A percentile compares a stretch with the other conserved stretches of the same genome.
phyloP scores from a whole-genome alignment of 441 rosid genomes.

The Arabidopsis hybrid region DNA sequence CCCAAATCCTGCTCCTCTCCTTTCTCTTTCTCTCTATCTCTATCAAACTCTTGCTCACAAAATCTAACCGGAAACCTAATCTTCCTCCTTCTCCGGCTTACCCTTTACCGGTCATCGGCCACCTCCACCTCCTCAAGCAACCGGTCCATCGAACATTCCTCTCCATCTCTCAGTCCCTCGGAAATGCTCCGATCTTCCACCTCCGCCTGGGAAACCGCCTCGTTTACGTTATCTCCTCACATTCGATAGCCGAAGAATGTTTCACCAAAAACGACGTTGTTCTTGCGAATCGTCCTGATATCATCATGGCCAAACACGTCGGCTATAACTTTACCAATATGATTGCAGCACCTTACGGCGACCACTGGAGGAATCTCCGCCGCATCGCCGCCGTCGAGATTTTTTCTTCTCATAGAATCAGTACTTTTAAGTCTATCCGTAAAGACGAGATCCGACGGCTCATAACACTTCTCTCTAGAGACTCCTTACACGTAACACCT shows the following conservation, averaged over 20 bases:
- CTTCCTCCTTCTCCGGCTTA: conserved; percentile 16
- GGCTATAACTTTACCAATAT: conserved; percentile 55
- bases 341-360: conserved; percentile 45
- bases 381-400: conserved; percentile 59
- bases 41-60: not conserved
- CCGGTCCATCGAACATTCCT: not conserved
- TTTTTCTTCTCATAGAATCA: conserved; percentile 55
- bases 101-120: conserved; percentile 7
- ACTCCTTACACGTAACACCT: conserved; percentile 32
- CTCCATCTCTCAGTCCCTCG: not conserved
- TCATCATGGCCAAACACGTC: conserved; percentile 49
- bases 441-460: conserved; percentile 54
- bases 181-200: conserved; percentile 22
- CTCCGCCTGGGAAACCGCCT: conserved; percentile 56
- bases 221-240: conserved; percentile 53
- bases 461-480: conserved; percentile 39
- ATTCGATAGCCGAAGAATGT: conserved; percentile 53
- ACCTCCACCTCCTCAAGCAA: conserved; percentile 9
- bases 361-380: conserved; percentile 77
- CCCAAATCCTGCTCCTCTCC: not conserved
- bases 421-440: conserved; percentile 46
- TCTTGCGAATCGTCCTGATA: conserved; percentile 58
- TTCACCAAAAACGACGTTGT: conserved; percentile 58
- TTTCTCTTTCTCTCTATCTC: not conserved
- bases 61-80: not conserved